These are phyloP conservation scores for Tulasnella sp. DNA, from an alignment of 768 basidiomycete species.

Conservation along the genomic window DNA sequence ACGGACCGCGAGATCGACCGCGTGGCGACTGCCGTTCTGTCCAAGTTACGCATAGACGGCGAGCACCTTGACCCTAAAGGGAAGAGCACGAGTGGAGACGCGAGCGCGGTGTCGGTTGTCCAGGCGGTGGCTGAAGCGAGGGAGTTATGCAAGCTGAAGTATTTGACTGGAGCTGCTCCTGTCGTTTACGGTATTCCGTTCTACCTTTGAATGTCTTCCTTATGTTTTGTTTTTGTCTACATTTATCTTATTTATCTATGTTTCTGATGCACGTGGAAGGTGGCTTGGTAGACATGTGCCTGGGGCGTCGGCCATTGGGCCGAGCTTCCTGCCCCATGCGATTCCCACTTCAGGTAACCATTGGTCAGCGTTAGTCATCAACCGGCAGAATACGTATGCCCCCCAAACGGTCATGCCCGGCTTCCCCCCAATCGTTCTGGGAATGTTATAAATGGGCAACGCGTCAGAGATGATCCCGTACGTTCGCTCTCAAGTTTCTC, in stretches of 20 bases:
- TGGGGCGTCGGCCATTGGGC: background rate
- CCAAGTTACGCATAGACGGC: constrained; percentile 60
- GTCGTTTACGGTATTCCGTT: constrained; percentile 97
- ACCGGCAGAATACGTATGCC: background rate
- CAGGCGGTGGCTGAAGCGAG: constrained; percentile 79
- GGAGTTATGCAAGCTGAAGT: constrained; percentile 83
- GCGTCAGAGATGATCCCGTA: background rate
- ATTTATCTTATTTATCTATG: constrained; percentile 22
- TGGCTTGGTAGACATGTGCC: background rate
- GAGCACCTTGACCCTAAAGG: constrained; percentile 1
- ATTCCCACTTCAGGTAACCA: background rate
- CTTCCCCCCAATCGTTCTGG: background rate
- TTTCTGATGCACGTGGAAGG: no score
- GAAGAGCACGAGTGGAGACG: constrained; percentile 33
- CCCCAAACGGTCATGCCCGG: background rate
- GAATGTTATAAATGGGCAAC: background rate
- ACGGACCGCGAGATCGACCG: constrained; percentile 98
- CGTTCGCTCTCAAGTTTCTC: background rate
- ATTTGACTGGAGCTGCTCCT: constrained; percentile 92
- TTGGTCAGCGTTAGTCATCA: background rate
- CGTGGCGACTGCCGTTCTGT: constrained; percentile 82
- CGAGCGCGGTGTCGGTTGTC: constrained; percentile 56
- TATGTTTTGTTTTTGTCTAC: background rate
- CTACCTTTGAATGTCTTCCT: constrained; percentile 55
- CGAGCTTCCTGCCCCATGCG: background rate